These are phyloP conservation scores for Scleroderma bovista DNA, from an alignment of 768 basidiomycete species.

Conservation along the genomic window DNA sequence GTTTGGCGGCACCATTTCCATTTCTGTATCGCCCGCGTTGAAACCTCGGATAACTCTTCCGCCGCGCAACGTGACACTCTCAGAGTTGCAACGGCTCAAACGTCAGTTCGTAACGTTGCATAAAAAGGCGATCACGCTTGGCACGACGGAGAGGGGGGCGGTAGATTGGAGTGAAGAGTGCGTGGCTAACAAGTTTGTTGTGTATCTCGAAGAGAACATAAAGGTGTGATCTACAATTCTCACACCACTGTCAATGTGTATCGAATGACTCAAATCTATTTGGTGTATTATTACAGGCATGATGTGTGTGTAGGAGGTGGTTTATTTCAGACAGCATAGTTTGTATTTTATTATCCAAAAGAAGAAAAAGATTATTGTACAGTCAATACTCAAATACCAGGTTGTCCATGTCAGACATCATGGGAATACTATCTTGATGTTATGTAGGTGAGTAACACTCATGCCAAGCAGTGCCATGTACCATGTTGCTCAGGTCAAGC, in stretches of 20 bases:
- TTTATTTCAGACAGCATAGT: too few species aligned
- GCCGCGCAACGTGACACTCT: slow-evolving; percentile 66
- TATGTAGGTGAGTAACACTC: too few species aligned
- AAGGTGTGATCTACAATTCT: slow-evolving; percentile 36
- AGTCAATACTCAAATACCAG: too few species aligned
- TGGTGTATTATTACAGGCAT: too few species aligned
- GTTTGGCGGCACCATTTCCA: slow-evolving; percentile 45
- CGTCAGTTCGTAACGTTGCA: slow-evolving; percentile 89
- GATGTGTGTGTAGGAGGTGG: too few species aligned
- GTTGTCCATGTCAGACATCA: too few species aligned
- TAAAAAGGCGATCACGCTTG: slow-evolving; percentile 82
- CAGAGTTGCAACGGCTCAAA: slow-evolving; percentile 85
- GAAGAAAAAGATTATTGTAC: too few species aligned
- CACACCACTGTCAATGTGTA: not conserved
- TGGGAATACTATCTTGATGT: too few species aligned
- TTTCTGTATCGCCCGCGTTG: slow-evolving; percentile 32
- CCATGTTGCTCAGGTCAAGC: too few species aligned
- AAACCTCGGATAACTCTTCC: slow-evolving; percentile 58
- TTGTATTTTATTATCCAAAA: too few species aligned
- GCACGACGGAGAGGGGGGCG: slow-evolving; percentile 68
- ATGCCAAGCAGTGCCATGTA: too few species aligned
- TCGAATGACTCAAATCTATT: too few species aligned
- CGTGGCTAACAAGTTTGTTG: slow-evolving; percentile 63
- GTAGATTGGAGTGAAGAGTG: slow-evolving; percentile 76
- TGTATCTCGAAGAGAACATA: slow-evolving; percentile 68